These are phyloP conservation scores for Croton laevigatus DNA, from an alignment of 441 rosid species.

Conservation along the genomic window DNA sequence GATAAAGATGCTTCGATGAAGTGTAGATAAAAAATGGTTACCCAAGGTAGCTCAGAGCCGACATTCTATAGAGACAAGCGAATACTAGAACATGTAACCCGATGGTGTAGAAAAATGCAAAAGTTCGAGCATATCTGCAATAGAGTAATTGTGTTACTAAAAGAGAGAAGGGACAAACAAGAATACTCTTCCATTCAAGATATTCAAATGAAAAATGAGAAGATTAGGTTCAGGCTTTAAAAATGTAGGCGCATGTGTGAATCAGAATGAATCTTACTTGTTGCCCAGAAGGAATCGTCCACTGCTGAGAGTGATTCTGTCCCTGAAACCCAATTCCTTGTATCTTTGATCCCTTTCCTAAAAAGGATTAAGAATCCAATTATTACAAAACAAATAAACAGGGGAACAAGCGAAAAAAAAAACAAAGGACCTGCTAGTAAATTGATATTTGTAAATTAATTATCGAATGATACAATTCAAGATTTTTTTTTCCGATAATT, in stretches of 20 bases:
- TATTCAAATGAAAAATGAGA: no score
- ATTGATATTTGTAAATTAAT: background rate
- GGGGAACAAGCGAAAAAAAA: background rate
- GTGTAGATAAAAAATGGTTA: slow-evolving; percentile 24
- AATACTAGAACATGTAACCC: slow-evolving; percentile 84
- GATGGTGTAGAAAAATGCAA: slow-evolving; percentile 92
- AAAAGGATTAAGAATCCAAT: slow-evolving; percentile 7
- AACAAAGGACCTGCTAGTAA: background rate
- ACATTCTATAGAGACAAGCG: slow-evolving; percentile 94
- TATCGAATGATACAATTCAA: background rate
- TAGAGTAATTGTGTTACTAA: background rate
- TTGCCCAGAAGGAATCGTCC: slow-evolving; percentile 94
- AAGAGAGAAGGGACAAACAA: no score
- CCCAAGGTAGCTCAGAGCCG: slow-evolving; percentile 92
- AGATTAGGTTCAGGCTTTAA: background rate
- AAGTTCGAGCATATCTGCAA: slow-evolving; percentile 81
- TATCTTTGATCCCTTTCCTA: slow-evolving; percentile 95
- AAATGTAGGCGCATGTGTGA: background rate
- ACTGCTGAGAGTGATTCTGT: slow-evolving; percentile 89
- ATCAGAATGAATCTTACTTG: slow-evolving; percentile 54
- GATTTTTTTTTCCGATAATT: background rate
- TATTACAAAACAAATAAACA: slow-evolving; percentile 11
- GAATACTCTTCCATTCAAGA: background rate
- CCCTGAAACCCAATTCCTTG: slow-evolving; percentile 96
- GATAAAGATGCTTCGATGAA: background rate